Percentiles rank a stretch among this genome's conserved stretches.
These are phyloP conservation scores for Bromus sterilis DNA, from an alignment of 176 grass and related monocot genomes.

Conservation along the genomic window DNA sequence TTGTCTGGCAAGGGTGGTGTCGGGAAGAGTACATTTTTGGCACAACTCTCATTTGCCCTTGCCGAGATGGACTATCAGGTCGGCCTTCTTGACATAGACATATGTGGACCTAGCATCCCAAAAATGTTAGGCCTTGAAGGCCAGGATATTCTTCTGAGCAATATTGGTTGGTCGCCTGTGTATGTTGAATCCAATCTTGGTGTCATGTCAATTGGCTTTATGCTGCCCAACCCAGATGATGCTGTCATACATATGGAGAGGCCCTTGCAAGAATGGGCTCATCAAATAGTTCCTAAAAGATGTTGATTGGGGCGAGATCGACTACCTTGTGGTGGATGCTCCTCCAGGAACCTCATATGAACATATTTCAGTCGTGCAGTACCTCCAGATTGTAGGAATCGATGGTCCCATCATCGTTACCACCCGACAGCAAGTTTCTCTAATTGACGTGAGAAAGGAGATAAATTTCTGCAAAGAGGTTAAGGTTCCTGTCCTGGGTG, in stretches of 20 bases:
- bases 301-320: too few species aligned
- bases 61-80: conserved; percentile 50
- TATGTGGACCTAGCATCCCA: conserved; percentile 70
- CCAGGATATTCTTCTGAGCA: conserved; percentile 65
- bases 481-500: conserved; percentile 27
- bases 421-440: not conserved
- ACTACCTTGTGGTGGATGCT: too few species aligned
- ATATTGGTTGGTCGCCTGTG: conserved; percentile 60
- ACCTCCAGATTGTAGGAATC: too few species aligned
- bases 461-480: not conserved
- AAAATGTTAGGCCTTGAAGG: conserved; percentile 78
- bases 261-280: not conserved
- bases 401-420: too few species aligned
- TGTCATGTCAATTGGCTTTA: not conserved
- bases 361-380: too few species aligned
- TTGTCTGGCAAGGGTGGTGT: conserved; percentile 79
- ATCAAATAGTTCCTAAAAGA: not conserved
- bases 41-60: conserved; percentile 63
- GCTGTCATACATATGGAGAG: not conserved
- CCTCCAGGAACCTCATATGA: too few species aligned
- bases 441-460: not conserved
- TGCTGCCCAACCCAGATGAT: not conserved
- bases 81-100: conserved; percentile 69
- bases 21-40: conserved; percentile 69
- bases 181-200: conserved; percentile 67